These are phyloP conservation scores for Fonsecaea multimorphosa DNA, from an alignment of 2,329 filamentous ascomycete genomes.

Conservation along the genomic window DNA sequence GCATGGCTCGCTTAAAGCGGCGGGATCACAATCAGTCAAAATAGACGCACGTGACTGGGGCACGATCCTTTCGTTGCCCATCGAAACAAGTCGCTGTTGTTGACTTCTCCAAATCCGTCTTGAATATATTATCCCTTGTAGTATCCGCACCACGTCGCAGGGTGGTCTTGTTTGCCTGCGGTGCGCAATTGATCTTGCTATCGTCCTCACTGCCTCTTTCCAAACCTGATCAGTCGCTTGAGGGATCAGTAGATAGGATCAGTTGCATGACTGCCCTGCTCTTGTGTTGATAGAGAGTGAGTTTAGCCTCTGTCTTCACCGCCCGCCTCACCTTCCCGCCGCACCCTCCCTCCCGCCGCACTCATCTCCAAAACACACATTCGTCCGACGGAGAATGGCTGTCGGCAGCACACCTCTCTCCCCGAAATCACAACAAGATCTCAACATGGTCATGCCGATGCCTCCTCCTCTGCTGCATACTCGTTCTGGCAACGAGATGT, in stretches of 20 bases:
- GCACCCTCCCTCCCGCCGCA: conserved; percentile 1
- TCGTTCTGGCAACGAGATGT: conserved; percentile 54
- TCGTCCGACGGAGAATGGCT: conserved; percentile 8
- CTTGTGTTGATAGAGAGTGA: not conserved
- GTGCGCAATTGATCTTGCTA: not conserved
- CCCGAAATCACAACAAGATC: conserved; percentile 34
- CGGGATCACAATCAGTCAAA: not conserved
- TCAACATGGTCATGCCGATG: conserved; percentile 47
- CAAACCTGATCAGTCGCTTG: not conserved
- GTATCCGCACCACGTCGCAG: not conserved
- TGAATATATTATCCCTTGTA: conserved; percentile 5
- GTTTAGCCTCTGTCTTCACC: not conserved
- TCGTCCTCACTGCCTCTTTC: not conserved
- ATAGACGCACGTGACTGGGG: not conserved
- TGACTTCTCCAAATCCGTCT: conserved; percentile 2
- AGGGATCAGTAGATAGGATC: not conserved
- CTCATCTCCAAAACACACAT: conserved; percentile 6
- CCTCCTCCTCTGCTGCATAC: conserved; percentile 57
- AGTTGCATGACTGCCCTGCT: not conserved
- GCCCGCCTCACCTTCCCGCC: conserved; percentile 11
- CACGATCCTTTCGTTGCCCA: not conserved
- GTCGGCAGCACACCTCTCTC: conserved; percentile 34
- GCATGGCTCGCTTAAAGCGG: not conserved
- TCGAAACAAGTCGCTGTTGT: conserved; percentile 3
- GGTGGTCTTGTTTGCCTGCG: conserved; percentile 2